phyloP scores from a whole-genome alignment of 73 alveolate species.

The Uronychia setigera region DNA sequence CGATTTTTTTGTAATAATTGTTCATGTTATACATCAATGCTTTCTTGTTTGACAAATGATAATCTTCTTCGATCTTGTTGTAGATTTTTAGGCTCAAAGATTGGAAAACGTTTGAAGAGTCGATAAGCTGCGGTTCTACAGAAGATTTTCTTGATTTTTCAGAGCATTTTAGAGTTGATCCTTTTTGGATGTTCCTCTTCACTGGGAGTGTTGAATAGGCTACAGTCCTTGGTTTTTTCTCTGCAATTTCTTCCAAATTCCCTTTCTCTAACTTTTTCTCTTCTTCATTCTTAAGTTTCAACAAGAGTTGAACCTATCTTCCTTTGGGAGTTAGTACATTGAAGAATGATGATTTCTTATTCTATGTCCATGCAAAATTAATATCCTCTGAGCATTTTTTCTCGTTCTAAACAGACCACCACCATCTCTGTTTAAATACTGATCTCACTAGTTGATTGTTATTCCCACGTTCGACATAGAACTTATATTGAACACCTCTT shows the following conservation, averaged over 20 bases:
- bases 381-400: conserved; percentile 28
- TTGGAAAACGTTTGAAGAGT: neutral
- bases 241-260: neutral
- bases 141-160: neutral
- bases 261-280: neutral
- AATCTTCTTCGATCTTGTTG: conserved; percentile 32
- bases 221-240: no score
- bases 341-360: neutral
- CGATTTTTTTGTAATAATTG: conserved; percentile 28
- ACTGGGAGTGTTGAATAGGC: no score
- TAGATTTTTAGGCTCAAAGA: conserved; percentile 9
- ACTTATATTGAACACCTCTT: neutral
- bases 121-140: neutral
- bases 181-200: no score
- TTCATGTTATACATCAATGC: conserved; percentile 38
- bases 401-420: conserved; percentile 33
- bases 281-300: neutral
- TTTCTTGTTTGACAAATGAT: conserved; percentile 43
- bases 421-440: conserved; percentile 31
- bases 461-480: conserved; percentile 25
- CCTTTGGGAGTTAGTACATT: neutral
- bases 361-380: conserved; percentile 13
- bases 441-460: conserved; percentile 14
- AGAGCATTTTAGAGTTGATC: no score
- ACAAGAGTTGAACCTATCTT: neutral